Evolutionary conservation across 208 protist species (phyloP), one percentile per base, ranked within the genome.

Genomic region (Crithidia acanthocephali): DNA sequence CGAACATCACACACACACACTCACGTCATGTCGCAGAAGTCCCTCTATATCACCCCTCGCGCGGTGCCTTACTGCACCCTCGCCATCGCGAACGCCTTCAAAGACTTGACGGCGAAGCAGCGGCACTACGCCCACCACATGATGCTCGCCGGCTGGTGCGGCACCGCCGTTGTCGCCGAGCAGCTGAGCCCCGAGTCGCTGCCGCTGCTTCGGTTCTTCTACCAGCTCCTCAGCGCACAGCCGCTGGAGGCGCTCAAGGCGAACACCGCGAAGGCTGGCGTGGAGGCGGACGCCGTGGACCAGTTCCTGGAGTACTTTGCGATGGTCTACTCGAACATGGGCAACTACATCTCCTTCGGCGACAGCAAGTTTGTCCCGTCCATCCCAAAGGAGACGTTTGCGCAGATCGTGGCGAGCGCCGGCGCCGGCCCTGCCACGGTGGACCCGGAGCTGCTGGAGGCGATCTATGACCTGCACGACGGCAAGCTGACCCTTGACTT

Each of bases 271-370:
- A 23, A 51, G 16, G 58, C 68, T 30, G 79, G 78, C 48, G 52
- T 90, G 13, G 52, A 30, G 27, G 75, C 81, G 13, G 83, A 94
- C 0, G 87, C 92, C 3, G 84, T 86, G 42, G 52, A 72, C 1
- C 44, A 68, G 37, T 84, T 98, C 35, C 37, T 95, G 7, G 68
- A 92, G 53, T 98, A 97, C 81, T 67, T 83, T 15, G 87, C 92
- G 11, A 55, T 82, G 32, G 80, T 98, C 42, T 97, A 93, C 83
- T 72, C 81, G 28, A 98, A 98, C 81, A 88, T 96, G 87, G 95
- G 96, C 68, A 98, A 98, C 85, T 98, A 98, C 65, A 55, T 88
- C 20, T 86, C 72, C 28, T 98, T 98, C 70, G 96, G 96, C 40
- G 95, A 98, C 80, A 93, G 79, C 61, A 98, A 98, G 80, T 97